Evolutionary conservation across 1,284 basidiomycete species (phyloP), one percentile per base, ranked within the genome.

Genomic region (Hymenochaete sp.): DNA sequence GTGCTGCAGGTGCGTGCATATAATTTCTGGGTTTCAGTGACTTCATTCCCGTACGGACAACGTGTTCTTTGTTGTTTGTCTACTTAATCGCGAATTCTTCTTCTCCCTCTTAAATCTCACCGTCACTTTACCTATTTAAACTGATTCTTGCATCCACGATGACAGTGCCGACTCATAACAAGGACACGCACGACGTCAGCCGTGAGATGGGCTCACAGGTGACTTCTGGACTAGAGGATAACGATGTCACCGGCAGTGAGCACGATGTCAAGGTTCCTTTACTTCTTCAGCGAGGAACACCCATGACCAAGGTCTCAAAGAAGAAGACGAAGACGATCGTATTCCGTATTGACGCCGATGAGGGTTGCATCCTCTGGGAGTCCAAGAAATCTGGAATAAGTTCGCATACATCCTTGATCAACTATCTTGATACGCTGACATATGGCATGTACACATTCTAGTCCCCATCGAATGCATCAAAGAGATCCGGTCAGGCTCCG

Each of bases 381-480:
- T 90, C 87, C 37, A 84, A 81, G 61, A 84, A 82, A 60, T 69
- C 71, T 26, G 77, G 80, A 19, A 74, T 79, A 55, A 79, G 90
- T 93, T 54, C 53, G 84, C n/a, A n/a, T 77, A 27, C 26, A 38
- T 18, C 13, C 37, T 48, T 18, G 36, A 10, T 24, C 27, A 28
- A 24, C 18, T 29, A n/a, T 24, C 26, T 5, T 18, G 26, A 22
- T 36, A 16, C 18, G 14, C 28, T 31, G 10, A 31, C 9, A 31
- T 9, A 31, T 31, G 14, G 28, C 28, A 10, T 10, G 10, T 31
- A 31, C 28, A 14, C 28, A 31, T 27, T 25, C 19, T 57, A 89
- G 92, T 96, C 45, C 83, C 87, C 3, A 84, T 97, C 54, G 89
- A 91, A 61, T 79, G 79, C 53, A 92, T 98, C 61, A 86, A 92